Percentiles rank a stretch among this genome's conserved stretches.
Evolutionary conservation across 2,329 filamentous ascomycete genomes (phyloP).

Genomic region (Cordyceps farinosa): DNA sequence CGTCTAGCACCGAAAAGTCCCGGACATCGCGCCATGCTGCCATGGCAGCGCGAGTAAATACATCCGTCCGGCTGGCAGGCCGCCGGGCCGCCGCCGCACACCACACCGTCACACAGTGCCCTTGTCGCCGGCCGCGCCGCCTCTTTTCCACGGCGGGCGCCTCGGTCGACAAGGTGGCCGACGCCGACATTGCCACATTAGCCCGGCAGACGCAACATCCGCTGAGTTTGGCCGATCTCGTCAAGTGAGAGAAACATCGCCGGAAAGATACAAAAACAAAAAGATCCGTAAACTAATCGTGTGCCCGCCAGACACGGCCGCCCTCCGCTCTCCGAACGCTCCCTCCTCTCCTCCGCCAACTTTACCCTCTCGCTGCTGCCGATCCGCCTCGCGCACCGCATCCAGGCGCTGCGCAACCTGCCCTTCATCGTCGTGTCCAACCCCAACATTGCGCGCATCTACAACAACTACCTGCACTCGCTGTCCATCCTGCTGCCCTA

Average conservation of each 20-base stretch:
- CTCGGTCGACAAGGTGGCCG: slow-evolving; percentile 43
- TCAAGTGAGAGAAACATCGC: slow-evolving; percentile 62
- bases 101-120: background rate
- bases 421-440: slow-evolving; percentile 99
- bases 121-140: background rate
- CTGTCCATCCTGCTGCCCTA: slow-evolving; percentile 87
- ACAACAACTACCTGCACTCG: slow-evolving; percentile 93
- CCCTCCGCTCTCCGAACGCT: slow-evolving; percentile 75
- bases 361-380: slow-evolving; percentile 92
- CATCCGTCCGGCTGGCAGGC: slow-evolving; percentile 17
- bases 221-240: slow-evolving; percentile 80
- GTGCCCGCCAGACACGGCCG: slow-evolving; percentile 60
- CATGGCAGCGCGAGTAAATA: slow-evolving; percentile 22
- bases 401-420: slow-evolving; percentile 87
- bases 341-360: slow-evolving; percentile 85
- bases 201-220: slow-evolving; percentile 75
- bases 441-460: slow-evolving; percentile 88
- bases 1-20: background rate
- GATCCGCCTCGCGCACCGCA: slow-evolving; percentile 86
- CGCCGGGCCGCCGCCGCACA: background rate
- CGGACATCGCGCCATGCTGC: slow-evolving; percentile 21
- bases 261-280: too few relatives aligned
- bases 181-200: slow-evolving; percentile 75
- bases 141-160: slow-evolving; percentile 19
- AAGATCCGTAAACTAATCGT: background rate